phyloP scores from a whole-genome alignment of 768 basidiomycete species.

The Leccinum arenicola region DNA sequence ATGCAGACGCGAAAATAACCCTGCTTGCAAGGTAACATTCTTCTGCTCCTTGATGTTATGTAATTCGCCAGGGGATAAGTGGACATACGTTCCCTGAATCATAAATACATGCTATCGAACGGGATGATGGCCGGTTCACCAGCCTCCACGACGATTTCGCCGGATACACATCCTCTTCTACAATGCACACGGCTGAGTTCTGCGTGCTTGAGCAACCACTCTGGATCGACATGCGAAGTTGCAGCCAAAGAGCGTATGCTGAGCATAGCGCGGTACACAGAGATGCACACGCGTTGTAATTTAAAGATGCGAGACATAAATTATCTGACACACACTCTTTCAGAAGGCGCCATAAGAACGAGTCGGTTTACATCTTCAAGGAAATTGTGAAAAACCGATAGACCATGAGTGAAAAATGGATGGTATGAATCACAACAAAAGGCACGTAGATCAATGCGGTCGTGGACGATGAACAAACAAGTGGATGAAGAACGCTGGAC shows the following conservation, averaged over 20 bases:
- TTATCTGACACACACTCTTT: slow-evolving; percentile 15
- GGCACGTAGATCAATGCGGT: slow-evolving; percentile 15
- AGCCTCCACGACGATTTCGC: slow-evolving; percentile 8
- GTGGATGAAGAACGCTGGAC: background rate
- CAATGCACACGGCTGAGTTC: slow-evolving; percentile 38
- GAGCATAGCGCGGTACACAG: slow-evolving; percentile 37
- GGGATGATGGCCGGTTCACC: background rate
- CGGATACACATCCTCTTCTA: slow-evolving; percentile 3
- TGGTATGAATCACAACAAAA: slow-evolving; percentile 10
- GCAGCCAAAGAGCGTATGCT: slow-evolving; percentile 42
- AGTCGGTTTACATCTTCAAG: slow-evolving; percentile 1
- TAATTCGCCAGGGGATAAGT: background rate
- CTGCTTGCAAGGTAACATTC: background rate
- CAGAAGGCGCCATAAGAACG: slow-evolving; percentile 12
- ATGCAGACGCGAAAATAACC: no score
- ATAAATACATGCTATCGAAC: background rate
- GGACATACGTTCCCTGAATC: background rate
- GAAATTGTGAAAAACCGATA: slow-evolving; percentile 15
- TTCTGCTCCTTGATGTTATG: background rate
- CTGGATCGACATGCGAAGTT: slow-evolving; percentile 38
- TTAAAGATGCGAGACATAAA: background rate
- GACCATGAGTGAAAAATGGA: slow-evolving; percentile 13
- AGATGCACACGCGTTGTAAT: background rate
- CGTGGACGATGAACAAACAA: background rate
- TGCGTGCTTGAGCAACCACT: slow-evolving; percentile 43